These are phyloP conservation scores for Cystobasidium sp. DNA, from an alignment of 1,284 basidiomycete genomes.

Conservation along the genomic window DNA sequence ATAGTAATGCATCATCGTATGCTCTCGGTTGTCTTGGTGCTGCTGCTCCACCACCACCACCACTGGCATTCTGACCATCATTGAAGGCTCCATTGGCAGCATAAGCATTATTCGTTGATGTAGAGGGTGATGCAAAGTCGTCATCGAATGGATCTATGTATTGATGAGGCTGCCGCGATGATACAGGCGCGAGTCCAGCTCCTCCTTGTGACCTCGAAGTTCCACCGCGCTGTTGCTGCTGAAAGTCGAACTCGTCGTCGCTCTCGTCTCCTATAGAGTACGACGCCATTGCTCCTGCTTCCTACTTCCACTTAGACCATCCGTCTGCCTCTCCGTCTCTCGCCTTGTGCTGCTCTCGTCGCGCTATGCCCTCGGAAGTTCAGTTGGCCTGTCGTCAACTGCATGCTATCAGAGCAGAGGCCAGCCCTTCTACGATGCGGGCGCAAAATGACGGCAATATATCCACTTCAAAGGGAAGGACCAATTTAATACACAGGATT, in stretches of 20 bases:
- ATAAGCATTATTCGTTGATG: background rate
- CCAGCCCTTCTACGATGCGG: too few relatives aligned
- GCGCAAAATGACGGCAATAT: too few relatives aligned
- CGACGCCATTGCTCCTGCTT: slow-evolving; percentile 23
- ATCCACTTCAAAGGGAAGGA: too few relatives aligned
- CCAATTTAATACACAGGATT: too few relatives aligned
- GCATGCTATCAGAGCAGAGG: too few relatives aligned
- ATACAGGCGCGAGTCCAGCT: background rate
- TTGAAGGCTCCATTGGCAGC: background rate
- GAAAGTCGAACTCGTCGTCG: slow-evolving; percentile 42
- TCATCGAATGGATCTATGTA: slow-evolving; percentile 40
- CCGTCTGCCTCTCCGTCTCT: too few relatives aligned
- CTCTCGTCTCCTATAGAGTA: slow-evolving; percentile 43
- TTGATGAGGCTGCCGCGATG: slow-evolving; percentile 34
- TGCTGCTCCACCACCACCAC: background rate
- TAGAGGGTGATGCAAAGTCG: slow-evolving; percentile 19
- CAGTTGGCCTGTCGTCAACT: too few relatives aligned
- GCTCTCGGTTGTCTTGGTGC: slow-evolving; percentile 1
- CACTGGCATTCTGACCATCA: background rate
- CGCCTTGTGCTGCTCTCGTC: too few relatives aligned
- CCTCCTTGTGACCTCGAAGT: background rate
- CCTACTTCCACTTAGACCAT: background rate
- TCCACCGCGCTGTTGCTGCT: slow-evolving; percentile 16
- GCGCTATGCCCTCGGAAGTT: too few relatives aligned
- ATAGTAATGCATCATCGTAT: slow-evolving; percentile 36